Evolutionary conservation across 306 rosid genomes (phyloP).

Genomic region (Benincasa hispida): DNA sequence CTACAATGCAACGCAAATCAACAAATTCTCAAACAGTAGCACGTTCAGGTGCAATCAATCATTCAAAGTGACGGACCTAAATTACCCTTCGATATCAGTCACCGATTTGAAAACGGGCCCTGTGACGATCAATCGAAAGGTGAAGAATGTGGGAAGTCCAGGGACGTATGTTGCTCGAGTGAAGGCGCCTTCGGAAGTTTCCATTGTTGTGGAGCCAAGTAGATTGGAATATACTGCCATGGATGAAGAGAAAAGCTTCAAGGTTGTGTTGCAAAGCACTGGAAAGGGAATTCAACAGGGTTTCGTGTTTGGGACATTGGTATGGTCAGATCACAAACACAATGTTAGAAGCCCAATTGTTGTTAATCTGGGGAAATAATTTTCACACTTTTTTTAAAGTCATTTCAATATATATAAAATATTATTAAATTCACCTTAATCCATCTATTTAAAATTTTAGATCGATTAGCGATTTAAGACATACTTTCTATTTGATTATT

Average conservation of each 20-base stretch:
- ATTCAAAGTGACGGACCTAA: constrained; percentile 26
- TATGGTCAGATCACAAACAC: constrained; percentile 6
- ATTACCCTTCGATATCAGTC: constrained; percentile 45
- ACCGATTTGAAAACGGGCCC: background rate
- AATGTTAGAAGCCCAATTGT: background rate
- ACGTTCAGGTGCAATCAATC: constrained; percentile 21
- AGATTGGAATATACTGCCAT: constrained; percentile 10
- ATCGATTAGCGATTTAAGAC: too few species aligned
- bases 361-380: background rate
- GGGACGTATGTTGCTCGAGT: constrained; percentile 21
- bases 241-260: constrained; percentile 34
- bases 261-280: constrained; percentile 8
- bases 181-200: constrained; percentile 17
- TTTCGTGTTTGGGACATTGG: background rate
- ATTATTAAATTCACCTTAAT: too few species aligned
- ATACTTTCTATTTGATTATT: too few species aligned
- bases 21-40: constrained; percentile 9
- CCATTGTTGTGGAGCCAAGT: constrained; percentile 21
- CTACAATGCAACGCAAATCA: background rate
- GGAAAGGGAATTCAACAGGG: background rate
- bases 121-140: constrained; percentile 22
- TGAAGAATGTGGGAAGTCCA: constrained; percentile 42
- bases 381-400: background rate
- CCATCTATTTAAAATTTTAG: too few species aligned
- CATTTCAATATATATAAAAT: too few species aligned